Base-by-base conservation (phyloP, 2,329 filamentous ascomycete genomes). In the Mycosphaerelloides madeirae region DNA sequence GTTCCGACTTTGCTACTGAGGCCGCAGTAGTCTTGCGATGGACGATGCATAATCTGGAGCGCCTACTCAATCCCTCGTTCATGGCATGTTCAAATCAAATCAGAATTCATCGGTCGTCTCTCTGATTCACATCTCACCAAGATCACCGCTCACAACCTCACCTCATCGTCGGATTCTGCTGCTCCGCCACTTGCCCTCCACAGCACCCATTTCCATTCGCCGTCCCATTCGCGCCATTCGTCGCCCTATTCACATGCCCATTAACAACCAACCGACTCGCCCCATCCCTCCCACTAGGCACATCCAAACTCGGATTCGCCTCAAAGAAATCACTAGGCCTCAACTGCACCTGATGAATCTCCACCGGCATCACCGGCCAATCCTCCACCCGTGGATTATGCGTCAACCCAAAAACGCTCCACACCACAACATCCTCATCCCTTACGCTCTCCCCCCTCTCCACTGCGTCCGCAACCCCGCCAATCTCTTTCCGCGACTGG, bases 281-380 rank as follows among this genome's bases (percentile, higher is more conserved):
- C 29, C 43, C 15, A 34, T 54, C 52, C 41, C 40, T 52, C 11
- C 31, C 41, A 20, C 49, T 52, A 0, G 75, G 74, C 16, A 79
- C 73, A 61, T 78, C 75, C 40, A 78, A 68, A 3, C 71, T 69
- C 0, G 76, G 75, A 39, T 78, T 79, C 22, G 61, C 66, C 2
- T 66, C 68, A 50, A 78, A 79, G 66, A 79, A 78, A 52, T 79
- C 74, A 8, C 68, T 65, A 0, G 76, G 75, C 31, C 71, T 68
- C 41, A 77, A 63, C 19, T 70, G 63, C 4, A 77, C 52, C 49
- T 70, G 66, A 49, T 73, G 68, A 29, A 72, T 72, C 49, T 76
- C 73, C 2, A 66, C 63, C 0, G 73, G 73, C 64, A 71, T 71
- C 18, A 76, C 71, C 3, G 73, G 73, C 68, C 69, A 76, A 49